A percentile compares a stretch with the other conserved stretches of the same genome.
Conservation (phyloP, 495 filamentous ascomycete genomes). For the Tuber aestivum region DNA sequence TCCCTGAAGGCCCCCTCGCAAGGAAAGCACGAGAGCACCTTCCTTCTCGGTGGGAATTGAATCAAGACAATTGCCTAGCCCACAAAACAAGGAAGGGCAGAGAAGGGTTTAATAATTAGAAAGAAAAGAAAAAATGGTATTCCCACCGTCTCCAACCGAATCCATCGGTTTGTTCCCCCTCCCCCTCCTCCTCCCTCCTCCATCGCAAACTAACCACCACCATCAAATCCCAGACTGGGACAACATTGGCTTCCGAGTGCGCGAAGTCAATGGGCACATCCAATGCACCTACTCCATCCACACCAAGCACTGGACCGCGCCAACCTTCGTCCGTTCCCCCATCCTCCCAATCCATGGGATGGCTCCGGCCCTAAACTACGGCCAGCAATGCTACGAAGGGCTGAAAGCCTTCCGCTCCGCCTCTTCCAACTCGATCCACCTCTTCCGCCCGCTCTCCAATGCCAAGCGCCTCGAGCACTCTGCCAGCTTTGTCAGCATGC, state of each 20-base stretch:
- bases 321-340: slow-evolving; percentile 67
- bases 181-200: not conserved
- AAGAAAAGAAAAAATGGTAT: slow-evolving; percentile 45
- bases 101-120: not conserved
- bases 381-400: slow-evolving; percentile 85
- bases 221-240: slow-evolving; percentile 65
- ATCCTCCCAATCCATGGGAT: slow-evolving; percentile 81
- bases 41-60: not conserved
- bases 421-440: slow-evolving; percentile 54
- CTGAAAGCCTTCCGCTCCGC: slow-evolving; percentile 83
- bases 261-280: slow-evolving; percentile 78
- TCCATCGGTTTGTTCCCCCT: slow-evolving; percentile 57
- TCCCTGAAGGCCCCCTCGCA: not conserved
- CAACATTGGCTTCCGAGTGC: slow-evolving; percentile 82
- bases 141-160: slow-evolving; percentile 75
- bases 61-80: not conserved
- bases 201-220: slow-evolving; percentile 1
- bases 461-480: slow-evolving; percentile 73
- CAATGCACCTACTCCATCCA: slow-evolving; percentile 65
- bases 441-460: slow-evolving; percentile 78
- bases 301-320: slow-evolving; percentile 67
- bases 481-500: slow-evolving; percentile 71
- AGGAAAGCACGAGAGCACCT: not conserved
- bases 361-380: slow-evolving; percentile 86
- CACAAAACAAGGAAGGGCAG: not conserved